Percentiles rank a stretch among this genome's conserved stretches.
Conservation (phyloP, 2,329 filamentous ascomycete genomes). For the Harringtonia lauricola region DNA sequence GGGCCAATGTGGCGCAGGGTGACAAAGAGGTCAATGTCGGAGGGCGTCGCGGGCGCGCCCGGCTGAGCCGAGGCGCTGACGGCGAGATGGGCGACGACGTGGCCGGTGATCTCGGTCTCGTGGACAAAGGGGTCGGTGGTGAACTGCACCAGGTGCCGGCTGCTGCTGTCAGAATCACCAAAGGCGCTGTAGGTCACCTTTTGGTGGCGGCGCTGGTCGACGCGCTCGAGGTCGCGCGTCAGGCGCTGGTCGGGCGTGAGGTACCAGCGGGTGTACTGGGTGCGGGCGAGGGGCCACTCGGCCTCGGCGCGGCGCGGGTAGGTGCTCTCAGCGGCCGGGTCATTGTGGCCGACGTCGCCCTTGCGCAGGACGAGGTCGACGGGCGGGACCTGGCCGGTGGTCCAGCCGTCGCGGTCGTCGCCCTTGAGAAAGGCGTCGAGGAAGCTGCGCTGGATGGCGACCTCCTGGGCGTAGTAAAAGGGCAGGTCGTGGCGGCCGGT, state of each 20-base stretch:
- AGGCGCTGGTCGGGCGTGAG: constrained; percentile 38
- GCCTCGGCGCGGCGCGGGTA: constrained; percentile 45
- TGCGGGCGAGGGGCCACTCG: constrained; percentile 58
- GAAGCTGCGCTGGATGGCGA: constrained; percentile 56
- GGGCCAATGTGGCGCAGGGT: constrained; percentile 48
- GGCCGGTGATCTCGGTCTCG: constrained; percentile 60
- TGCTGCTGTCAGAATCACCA: constrained; percentile 34
- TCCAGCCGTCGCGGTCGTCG: constrained; percentile 53
- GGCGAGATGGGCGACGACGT: constrained; percentile 48
- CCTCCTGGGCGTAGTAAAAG: constrained; percentile 60
- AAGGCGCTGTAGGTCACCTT: constrained; percentile 46
- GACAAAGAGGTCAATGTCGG: constrained; percentile 53
- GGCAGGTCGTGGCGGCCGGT: constrained; percentile 61
- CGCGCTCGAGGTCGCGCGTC: constrained; percentile 14
- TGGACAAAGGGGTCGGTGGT: constrained; percentile 42
- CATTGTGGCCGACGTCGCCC: constrained; percentile 56
- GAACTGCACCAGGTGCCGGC: constrained; percentile 41
- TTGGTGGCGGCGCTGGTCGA: not conserved
- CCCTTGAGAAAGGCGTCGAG: constrained; percentile 61
- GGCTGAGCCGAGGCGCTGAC: constrained; percentile 48
- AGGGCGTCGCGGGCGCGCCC: constrained; percentile 17
- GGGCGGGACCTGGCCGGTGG: constrained; percentile 43
- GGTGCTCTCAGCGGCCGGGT: constrained; percentile 45
- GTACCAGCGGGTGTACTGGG: constrained; percentile 50
- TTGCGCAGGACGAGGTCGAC: constrained; percentile 53